Conservation (phyloP, 2,329 filamentous ascomycete genomes). For the Aspergillus eucalypticola region DNA sequence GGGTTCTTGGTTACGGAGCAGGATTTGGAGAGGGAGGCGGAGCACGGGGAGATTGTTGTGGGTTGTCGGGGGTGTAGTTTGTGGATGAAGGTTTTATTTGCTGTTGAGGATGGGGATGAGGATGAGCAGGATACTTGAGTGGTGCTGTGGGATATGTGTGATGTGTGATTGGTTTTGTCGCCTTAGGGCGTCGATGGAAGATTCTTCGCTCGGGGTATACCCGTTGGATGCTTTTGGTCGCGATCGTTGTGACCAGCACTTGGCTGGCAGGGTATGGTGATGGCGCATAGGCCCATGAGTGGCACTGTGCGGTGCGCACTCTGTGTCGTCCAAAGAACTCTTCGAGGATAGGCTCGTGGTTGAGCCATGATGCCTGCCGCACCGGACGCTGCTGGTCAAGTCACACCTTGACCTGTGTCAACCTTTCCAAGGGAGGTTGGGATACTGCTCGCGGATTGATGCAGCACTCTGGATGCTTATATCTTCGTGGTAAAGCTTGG, state of each 20-base stretch:
- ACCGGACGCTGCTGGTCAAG: background rate
- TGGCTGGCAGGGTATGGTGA: no score
- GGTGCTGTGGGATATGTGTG: conserved; percentile 15
- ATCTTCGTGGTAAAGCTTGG: background rate
- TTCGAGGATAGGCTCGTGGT: background rate
- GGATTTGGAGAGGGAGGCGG: conserved; percentile 54
- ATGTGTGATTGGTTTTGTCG: background rate
- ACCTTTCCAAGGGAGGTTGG: background rate
- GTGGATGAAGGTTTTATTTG: conserved; percentile 63
- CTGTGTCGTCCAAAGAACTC: background rate
- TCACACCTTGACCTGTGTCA: background rate
- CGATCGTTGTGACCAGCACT: background rate
- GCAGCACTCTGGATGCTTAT: background rate
- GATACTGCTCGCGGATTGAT: background rate
- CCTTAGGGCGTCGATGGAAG: background rate
- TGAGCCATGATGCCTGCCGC: background rate
- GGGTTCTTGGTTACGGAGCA: conserved; percentile 58
- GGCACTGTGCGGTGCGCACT: background rate
- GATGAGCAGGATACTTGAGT: conserved; percentile 22
- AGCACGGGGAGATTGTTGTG: conserved; percentile 58
- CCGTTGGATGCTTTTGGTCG: background rate
- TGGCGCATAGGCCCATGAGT: no score
- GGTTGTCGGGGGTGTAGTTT: conserved; percentile 65
- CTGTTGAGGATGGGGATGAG: conserved; percentile 41
- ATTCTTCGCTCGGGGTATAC: background rate